Evolutionary conservation across 1,284 basidiomycete genomes (phyloP).

Genomic region (Agaricales sp.): DNA sequence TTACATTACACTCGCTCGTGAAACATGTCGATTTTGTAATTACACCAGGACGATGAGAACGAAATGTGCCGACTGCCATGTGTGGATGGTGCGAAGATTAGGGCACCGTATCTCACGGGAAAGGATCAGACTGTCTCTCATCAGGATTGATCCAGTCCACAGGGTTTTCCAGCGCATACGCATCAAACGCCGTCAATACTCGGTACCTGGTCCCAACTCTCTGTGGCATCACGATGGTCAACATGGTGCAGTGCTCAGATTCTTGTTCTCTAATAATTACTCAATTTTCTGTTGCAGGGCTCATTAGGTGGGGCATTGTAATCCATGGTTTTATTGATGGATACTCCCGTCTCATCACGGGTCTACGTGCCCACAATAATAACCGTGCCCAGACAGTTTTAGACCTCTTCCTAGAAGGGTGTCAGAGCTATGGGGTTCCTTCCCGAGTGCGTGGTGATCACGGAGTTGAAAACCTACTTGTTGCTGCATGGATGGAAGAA

Average conservation of each 20-base stretch:
- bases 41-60: too few species aligned
- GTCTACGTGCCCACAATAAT: slow-evolving; percentile 16
- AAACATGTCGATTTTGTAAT: too few species aligned
- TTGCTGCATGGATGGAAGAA: slow-evolving; percentile 13
- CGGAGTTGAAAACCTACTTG: slow-evolving; percentile 17
- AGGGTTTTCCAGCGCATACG: too few species aligned
- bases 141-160: too few species aligned
- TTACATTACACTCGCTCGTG: too few species aligned
- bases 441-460: slow-evolving; percentile 18
- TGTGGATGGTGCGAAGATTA: too few species aligned
- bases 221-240: slow-evolving; percentile 23
- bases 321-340: slow-evolving; percentile 25
- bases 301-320: slow-evolving; percentile 22
- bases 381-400: slow-evolving; percentile 20
- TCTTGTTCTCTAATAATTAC: slow-evolving; percentile 1
- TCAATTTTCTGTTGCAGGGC: slow-evolving; percentile 10
- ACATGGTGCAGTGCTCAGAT: slow-evolving; percentile 17
- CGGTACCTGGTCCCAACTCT: slow-evolving; percentile 18
- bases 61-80: too few species aligned
- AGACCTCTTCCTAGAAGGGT: slow-evolving; percentile 11
- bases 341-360: slow-evolving; percentile 13
- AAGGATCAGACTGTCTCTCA: too few species aligned
- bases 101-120: too few species aligned
- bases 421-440: slow-evolving; percentile 12
- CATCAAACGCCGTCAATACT: slow-evolving; percentile 11